Evolutionary conservation across 2,329 filamentous ascomycete species (phyloP).

Genomic region (Aspergillus sp.): DNA sequence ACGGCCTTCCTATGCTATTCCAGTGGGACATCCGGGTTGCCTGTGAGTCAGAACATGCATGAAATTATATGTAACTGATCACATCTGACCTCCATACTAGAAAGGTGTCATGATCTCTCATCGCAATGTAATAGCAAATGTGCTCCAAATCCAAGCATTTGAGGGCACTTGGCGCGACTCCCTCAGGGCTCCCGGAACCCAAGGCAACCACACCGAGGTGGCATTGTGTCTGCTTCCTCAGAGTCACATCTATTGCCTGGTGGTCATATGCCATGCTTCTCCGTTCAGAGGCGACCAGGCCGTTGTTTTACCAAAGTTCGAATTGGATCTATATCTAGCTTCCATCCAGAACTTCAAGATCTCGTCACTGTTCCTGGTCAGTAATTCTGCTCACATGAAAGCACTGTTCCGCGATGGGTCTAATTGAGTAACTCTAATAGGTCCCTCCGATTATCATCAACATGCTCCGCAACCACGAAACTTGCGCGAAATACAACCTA

Average conservation of each 20-base stretch:
- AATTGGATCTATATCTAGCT: slow-evolving; percentile 64
- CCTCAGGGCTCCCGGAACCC: slow-evolving; percentile 38
- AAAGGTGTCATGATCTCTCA: slow-evolving; percentile 87
- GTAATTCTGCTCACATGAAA: slow-evolving; percentile 20
- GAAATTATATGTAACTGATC: background rate
- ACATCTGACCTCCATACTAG: slow-evolving; percentile 38
- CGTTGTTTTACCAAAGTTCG: slow-evolving; percentile 72
- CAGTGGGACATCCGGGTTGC: slow-evolving; percentile 75
- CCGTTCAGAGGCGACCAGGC: slow-evolving; percentile 72
- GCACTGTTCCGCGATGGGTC: background rate
- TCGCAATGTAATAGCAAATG: slow-evolving; percentile 75
- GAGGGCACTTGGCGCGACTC: slow-evolving; percentile 44
- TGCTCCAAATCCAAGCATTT: slow-evolving; percentile 61
- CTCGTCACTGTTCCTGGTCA: slow-evolving; percentile 64
- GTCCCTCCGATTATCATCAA: slow-evolving; percentile 81
- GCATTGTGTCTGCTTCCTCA: slow-evolving; percentile 72
- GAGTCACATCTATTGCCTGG: slow-evolving; percentile 78
- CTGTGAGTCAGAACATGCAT: slow-evolving; percentile 50
- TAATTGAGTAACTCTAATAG: slow-evolving; percentile 33
- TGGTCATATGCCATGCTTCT: slow-evolving; percentile 67
- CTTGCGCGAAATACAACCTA: slow-evolving; percentile 69
- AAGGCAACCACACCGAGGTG: slow-evolving; percentile 55
- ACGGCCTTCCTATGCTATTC: slow-evolving; percentile 79
- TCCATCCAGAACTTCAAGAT: slow-evolving; percentile 71
- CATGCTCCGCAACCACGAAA: slow-evolving; percentile 65